These are phyloP conservation scores for Penicillium flavigenum DNA, from an alignment of 495 filamentous ascomycete species.

Conservation along the genomic window DNA sequence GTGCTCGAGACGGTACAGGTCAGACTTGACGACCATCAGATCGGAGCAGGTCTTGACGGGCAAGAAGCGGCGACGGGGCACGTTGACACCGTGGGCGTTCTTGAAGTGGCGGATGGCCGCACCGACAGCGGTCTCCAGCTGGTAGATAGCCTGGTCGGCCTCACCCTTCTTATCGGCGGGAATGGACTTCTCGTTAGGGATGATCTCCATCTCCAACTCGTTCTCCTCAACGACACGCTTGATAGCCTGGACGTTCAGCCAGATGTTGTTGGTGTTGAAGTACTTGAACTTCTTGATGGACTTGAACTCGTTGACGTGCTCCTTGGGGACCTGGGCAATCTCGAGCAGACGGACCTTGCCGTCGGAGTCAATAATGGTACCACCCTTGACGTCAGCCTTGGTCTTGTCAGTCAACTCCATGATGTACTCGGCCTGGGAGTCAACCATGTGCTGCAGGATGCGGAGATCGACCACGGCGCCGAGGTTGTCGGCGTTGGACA, in stretches of 20 bases:
- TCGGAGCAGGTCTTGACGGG: conserved; percentile 99
- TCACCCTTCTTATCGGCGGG: conserved; percentile 99
- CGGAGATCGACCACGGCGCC: conserved; percentile 96
- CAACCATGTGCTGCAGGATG: conserved; percentile 98
- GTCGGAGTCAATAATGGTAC: conserved; percentile 99
- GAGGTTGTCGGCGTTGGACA: conserved; percentile 98
- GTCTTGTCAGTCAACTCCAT: conserved; percentile 99
- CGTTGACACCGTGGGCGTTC: conserved; percentile 98
- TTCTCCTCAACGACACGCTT: conserved; percentile 99
- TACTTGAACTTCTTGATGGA: conserved; percentile 99
- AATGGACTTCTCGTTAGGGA: conserved; percentile 98
- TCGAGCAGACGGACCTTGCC: conserved; percentile 93
- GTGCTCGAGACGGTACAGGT: conserved; percentile 99
- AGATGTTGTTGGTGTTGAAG: conserved; percentile 99
- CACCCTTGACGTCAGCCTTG: conserved; percentile 99
- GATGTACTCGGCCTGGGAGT: conserved; percentile 94
- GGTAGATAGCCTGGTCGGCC: conserved; percentile 93
- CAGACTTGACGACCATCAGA: conserved; percentile 99
- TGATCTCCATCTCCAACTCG: conserved; percentile 99
- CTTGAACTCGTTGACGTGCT: conserved; percentile 99
- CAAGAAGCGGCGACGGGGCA: conserved; percentile 95
- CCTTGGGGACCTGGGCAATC: conserved; percentile 99
- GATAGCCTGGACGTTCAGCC: conserved; percentile 96
- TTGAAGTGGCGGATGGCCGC: conserved; percentile 98
- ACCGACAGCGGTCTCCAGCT: conserved; percentile 98